Conservation (phyloP, 345 rosid species). For the Syzygium aqueum region DNA sequence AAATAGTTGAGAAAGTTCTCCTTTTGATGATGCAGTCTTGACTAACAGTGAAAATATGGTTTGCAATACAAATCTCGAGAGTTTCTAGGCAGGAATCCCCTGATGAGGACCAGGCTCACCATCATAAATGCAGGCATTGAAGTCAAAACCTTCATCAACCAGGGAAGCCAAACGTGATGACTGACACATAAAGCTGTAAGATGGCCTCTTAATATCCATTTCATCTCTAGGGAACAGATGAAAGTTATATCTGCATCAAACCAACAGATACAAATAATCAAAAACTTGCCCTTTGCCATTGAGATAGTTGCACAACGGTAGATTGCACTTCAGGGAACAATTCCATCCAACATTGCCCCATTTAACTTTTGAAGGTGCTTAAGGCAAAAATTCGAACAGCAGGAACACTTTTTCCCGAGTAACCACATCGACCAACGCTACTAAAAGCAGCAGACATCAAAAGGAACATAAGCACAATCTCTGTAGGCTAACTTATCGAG, state of each 20-base stretch:
- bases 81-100: not conserved
- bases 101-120: conserved; percentile 24
- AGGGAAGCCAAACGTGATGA: conserved; percentile 52
- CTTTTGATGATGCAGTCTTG: not conserved
- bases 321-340: not conserved
- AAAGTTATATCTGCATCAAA: conserved; percentile 62
- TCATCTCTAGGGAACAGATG: conserved; percentile 90
- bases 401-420: too few relatives aligned
- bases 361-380: not conserved
- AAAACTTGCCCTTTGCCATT: not conserved
- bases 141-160: conserved; percentile 84
- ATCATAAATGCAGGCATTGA: conserved; percentile 75
- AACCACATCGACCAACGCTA: too few relatives aligned
- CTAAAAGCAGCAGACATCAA: not conserved
- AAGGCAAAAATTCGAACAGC: not conserved
- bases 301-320: not conserved
- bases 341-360: not conserved
- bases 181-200: conserved; percentile 82
- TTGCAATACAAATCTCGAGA: not conserved
- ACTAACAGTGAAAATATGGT: not conserved
- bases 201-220: conserved; percentile 61
- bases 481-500: not conserved
- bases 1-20: not conserved
- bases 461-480: not conserved
- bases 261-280: not conserved